Evolutionary conservation across 2,329 filamentous ascomycete genomes (phyloP), one percentile per base, ranked within the genome.

Genomic region (Elsinoe perseae): DNA sequence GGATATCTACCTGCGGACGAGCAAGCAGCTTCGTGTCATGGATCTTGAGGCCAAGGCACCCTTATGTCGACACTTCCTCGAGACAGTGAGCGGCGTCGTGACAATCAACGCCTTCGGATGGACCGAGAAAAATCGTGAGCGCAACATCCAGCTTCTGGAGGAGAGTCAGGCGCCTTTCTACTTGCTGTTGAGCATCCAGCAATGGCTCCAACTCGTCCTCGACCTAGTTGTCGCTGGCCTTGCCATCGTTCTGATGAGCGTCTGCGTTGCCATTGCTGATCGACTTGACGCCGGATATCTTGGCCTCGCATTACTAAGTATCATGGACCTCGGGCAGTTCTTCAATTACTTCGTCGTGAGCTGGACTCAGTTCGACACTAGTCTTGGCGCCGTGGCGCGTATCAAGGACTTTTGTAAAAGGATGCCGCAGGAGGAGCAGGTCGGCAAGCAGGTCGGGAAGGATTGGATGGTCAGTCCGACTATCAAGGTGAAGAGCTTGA

Each of bases 381-480:
- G 76, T 34, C 75, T 84, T 43, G 80, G 80, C 6, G 79, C 79
- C 8, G 73, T 84, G 7, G 71, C 75, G 3, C 72, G 81, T 20
- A 72, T 82, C 59, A 79, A 77, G 63, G 72, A 73, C n/a, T 82
- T 82, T 59, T 72, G 71, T 1, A 69, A 71, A 5, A 71, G 69
- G 27, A 72, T 74, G 1, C 62, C 70, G 8, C 70, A 69, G 1
- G 77, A 80, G 60, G 70, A 79, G 46, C 65, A 90, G 42, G 80
- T 75, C 10, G 86, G 84, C 10, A 67, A 71, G 18, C 74, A 77
- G 20, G 80, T 84, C 0, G 83, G 87, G 0, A 84, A 85, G 1
- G 80, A 82, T 1, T 93, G 89, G 89, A 88, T 89, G 0, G 81
- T 80, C 0, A 80, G 86, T 60, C 89, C 89, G 4, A 76, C 79